phyloP scores from a whole-genome alignment of 805 yeast species.

The Jamesozyma hellenica region DNA sequence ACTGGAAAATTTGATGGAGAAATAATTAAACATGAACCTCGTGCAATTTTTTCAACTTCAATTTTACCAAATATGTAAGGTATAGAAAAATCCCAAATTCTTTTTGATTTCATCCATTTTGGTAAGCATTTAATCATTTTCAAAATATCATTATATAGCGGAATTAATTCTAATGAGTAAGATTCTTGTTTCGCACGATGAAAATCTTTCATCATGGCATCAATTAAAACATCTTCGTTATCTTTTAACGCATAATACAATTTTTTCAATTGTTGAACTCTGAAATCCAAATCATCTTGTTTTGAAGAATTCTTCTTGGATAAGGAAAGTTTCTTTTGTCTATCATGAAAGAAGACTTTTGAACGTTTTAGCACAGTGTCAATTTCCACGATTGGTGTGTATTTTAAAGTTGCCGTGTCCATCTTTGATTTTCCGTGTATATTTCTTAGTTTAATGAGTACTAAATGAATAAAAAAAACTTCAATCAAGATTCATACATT shows the following conservation, averaged over 20 bases:
- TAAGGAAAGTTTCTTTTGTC: slow-evolving; percentile 4
- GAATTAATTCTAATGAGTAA: slow-evolving; percentile 44
- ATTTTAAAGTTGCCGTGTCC: background rate
- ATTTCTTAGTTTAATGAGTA: no score
- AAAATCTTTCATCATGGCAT: slow-evolving; percentile 58
- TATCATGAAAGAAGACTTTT: slow-evolving; percentile 7
- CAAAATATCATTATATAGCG: slow-evolving; percentile 44
- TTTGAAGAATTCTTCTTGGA: slow-evolving; percentile 9
- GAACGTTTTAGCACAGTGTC: slow-evolving; percentile 9
- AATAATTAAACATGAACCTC: slow-evolving; percentile 65
- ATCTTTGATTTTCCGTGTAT: no score
- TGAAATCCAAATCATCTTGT: slow-evolving; percentile 23
- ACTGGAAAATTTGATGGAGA: slow-evolving; percentile 39
- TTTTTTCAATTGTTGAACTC: slow-evolving; percentile 56
- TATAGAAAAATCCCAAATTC: slow-evolving; percentile 24
- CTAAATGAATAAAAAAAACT: no score
- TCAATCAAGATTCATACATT: no score
- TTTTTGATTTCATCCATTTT: slow-evolving; percentile 49
- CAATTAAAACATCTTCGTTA: slow-evolving; percentile 42
- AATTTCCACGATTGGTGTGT: slow-evolving; percentile 13
- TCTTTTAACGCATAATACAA: slow-evolving; percentile 56
- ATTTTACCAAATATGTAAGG: slow-evolving; percentile 31
- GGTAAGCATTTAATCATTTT: slow-evolving; percentile 50
- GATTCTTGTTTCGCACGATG: slow-evolving; percentile 58
- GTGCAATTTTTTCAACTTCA: slow-evolving; percentile 33